Evolutionary conservation across 495 filamentous ascomycete genomes (phyloP).

Genomic region (Penicillium odoratum): DNA sequence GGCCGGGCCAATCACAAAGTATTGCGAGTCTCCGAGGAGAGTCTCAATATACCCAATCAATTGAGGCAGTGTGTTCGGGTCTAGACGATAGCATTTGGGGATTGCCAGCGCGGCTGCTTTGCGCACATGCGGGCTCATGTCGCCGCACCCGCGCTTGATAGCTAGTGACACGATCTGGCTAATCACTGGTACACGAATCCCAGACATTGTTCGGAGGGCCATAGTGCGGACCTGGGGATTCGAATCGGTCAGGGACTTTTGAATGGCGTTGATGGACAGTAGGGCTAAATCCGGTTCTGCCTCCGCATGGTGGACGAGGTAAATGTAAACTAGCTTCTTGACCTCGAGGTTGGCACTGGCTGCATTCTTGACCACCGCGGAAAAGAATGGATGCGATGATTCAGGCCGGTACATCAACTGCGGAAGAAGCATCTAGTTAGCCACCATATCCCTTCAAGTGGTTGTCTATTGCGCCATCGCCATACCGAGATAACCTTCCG

Average conservation of each 20-base stretch:
- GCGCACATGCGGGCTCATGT: slow-evolving; percentile 92
- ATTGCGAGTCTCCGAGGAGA: slow-evolving; percentile 85
- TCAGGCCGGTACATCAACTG: slow-evolving; percentile 93
- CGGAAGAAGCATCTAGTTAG: slow-evolving; percentile 19
- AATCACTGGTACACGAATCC: slow-evolving; percentile 95
- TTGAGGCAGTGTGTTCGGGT: slow-evolving; percentile 82
- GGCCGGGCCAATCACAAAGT: slow-evolving; percentile 90
- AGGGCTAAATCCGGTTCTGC: slow-evolving; percentile 92
- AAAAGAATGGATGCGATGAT: slow-evolving; percentile 84
- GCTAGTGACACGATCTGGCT: slow-evolving; percentile 96
- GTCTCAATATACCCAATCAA: slow-evolving; percentile 74
- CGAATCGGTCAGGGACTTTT: slow-evolving; percentile 90
- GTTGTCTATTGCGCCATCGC: slow-evolving; percentile 9
- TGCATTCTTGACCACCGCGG: slow-evolving; percentile 93
- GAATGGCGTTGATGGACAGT: slow-evolving; percentile 96
- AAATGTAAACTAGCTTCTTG: slow-evolving; percentile 97
- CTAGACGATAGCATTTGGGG: slow-evolving; percentile 94
- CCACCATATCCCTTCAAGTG: slow-evolving; percentile 2
- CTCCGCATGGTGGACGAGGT: slow-evolving; percentile 93
- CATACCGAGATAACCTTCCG: slow-evolving; percentile 85
- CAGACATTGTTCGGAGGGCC: slow-evolving; percentile 91
- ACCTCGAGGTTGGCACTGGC: slow-evolving; percentile 88
- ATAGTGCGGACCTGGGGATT: slow-evolving; percentile 89
- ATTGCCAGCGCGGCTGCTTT: slow-evolving; percentile 94
- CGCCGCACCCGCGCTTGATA: slow-evolving; percentile 85